Evolutionary conservation across 2,329 filamentous ascomycete species (phyloP), one percentile per base, ranked within the genome.

Genomic region (Colletotrichum godetiae): DNA sequence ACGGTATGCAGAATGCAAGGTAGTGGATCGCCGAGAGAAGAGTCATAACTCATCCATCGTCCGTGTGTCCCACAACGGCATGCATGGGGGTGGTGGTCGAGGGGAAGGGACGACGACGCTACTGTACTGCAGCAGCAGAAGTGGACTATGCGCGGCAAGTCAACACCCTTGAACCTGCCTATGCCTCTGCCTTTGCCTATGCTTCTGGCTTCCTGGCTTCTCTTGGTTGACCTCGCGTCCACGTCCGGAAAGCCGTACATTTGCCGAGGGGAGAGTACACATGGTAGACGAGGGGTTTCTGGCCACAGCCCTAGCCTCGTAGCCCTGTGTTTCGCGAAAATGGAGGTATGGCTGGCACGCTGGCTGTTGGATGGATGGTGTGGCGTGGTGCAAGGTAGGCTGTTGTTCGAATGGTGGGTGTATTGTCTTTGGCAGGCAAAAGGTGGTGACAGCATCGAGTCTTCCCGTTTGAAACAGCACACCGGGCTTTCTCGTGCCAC

Each of bases 1-100:
- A 24, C 3, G 35, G 8, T 13, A 68, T 68, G 68, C 63, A 31
- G 29, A 60, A 55, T 71, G 56, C 68, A 71, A 19, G 5, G 19
- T 49, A 31, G 42, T 62, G 60, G 60, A 33, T 52, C 53, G 53
- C 31, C 33, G 15, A 63, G 35, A 56, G 53, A 71, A 71, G 69
- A 72, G 69, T 72, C 65, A 71, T 71, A 64, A 35, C 12, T 56
- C 53, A 62, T 52, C 59, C 60, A 52, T 29, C 37, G 19, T 19
- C 42, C 42, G 42, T 42, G 27, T 29, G 35, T 15, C 22, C 33
- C 4, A 35, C 33, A 13, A 29, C 53, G 29, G 31, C 56, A 58
- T 58, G 56, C 37, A 42, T 19, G 56, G 56, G 29, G n/a, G 53
- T 13, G 27, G 27, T 29, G 29, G 31, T 42, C 15, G 37, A 42